phyloP scores from a whole-genome alignment of 805 yeast species.

The Kluyveromyces dobzhanskii region DNA sequence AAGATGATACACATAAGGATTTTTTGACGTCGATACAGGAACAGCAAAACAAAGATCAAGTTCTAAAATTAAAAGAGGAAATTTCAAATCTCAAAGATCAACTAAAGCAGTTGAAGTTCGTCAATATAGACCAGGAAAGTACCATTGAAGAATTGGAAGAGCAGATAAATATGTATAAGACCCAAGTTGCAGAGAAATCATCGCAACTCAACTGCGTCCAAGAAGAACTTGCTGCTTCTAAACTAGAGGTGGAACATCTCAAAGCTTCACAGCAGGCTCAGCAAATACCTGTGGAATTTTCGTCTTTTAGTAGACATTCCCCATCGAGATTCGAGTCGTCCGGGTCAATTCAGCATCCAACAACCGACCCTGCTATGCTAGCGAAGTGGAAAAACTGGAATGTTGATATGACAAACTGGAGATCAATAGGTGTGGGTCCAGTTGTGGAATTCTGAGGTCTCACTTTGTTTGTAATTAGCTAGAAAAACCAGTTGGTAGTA shows the following conservation, averaged over 20 bases:
- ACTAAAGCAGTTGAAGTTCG: conserved; percentile 26
- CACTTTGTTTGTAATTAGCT: not conserved
- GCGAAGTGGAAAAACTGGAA: conserved; percentile 79
- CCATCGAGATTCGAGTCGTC: conserved; percentile 17
- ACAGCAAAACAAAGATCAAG: conserved; percentile 28
- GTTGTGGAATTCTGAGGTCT: conserved; percentile 36
- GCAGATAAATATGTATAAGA: conserved; percentile 28
- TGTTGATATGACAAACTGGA: conserved; percentile 80
- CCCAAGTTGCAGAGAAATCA: conserved; percentile 21
- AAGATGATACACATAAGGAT: conserved; percentile 15
- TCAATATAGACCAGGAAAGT: conserved; percentile 28
- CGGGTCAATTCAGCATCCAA: conserved; percentile 10
- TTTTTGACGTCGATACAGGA: conserved; percentile 26
- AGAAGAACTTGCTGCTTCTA: conserved; percentile 22
- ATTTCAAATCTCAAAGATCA: conserved; percentile 31
- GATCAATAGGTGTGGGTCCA: conserved; percentile 60
- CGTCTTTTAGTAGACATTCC: conserved; percentile 5
- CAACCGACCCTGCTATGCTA: conserved; percentile 44
- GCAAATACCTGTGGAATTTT: not conserved
- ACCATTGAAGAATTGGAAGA: conserved; percentile 30
- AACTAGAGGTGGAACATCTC: conserved; percentile 11
- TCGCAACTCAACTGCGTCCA: conserved; percentile 17
- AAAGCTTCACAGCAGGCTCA: conserved; percentile 3
- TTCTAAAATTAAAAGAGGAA: conserved; percentile 32
- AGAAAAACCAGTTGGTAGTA: no score